Evolutionary conservation across 768 basidiomycete species (phyloP).

Genomic region (Pluteus cervinus): DNA sequence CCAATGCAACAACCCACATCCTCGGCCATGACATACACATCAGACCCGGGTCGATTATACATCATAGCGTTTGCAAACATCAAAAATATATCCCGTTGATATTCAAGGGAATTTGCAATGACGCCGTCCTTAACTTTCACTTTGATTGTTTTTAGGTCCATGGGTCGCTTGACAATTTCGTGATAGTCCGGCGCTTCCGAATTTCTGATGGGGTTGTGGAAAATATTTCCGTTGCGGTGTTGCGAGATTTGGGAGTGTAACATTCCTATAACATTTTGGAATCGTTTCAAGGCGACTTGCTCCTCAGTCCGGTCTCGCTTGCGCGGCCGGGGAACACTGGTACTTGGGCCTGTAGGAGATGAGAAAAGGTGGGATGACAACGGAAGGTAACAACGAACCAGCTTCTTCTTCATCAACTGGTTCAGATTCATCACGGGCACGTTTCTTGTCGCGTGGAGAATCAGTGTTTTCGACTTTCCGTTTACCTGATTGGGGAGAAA

Average conservation of each 20-base stretch:
- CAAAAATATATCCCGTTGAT: slow-evolving; percentile 82
- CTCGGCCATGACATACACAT: slow-evolving; percentile 87
- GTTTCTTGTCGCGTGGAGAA: slow-evolving; percentile 48
- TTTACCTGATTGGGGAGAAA: too few species aligned
- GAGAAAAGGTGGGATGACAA: slow-evolving; percentile 3
- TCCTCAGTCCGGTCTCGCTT: slow-evolving; percentile 37
- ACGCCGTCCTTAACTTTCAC: slow-evolving; percentile 76
- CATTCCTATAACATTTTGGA: slow-evolving; percentile 77
- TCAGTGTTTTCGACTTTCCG: slow-evolving; percentile 53
- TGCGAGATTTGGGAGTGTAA: slow-evolving; percentile 78
- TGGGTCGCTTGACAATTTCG: slow-evolving; percentile 89
- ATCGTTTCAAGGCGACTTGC: slow-evolving; percentile 58
- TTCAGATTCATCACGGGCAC: slow-evolving; percentile 62
- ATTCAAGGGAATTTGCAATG: slow-evolving; percentile 79
- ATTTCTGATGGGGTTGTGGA: slow-evolving; percentile 84
- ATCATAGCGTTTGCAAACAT: slow-evolving; percentile 99
- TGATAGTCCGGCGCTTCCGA: slow-evolving; percentile 89
- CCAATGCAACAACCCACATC: slow-evolving; percentile 52
- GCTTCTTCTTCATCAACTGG: slow-evolving; percentile 61
- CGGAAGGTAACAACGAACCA: slow-evolving; percentile 23
- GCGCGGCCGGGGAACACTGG: slow-evolving; percentile 23
- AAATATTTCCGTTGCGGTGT: slow-evolving; percentile 85
- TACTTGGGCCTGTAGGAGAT: slow-evolving; percentile 19
- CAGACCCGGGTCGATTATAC: slow-evolving; percentile 85
- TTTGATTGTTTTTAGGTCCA: slow-evolving; percentile 94